phyloP scores from a whole-genome alignment of 129 eudicot species.

The Sambucus nigra region DNA sequence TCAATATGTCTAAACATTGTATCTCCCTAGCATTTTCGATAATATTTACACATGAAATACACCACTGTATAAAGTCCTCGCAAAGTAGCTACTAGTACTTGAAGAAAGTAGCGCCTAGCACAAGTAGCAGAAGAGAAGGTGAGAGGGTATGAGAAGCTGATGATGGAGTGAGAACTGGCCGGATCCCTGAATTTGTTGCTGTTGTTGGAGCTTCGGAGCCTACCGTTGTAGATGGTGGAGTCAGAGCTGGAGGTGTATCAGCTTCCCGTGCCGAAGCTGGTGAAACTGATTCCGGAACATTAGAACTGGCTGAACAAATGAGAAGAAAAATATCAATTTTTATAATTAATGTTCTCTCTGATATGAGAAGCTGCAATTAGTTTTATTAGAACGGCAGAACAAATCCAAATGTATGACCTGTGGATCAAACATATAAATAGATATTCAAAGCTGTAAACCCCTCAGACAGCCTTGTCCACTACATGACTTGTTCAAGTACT shows the following conservation, averaged over 20 bases:
- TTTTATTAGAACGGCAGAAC: too few species aligned
- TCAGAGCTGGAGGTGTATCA: constrained; percentile 33
- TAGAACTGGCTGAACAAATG: background rate
- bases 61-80: background rate
- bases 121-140: constrained; percentile 29
- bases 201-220: constrained; percentile 27
- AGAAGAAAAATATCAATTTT: too few species aligned
- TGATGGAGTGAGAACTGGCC: constrained; percentile 46
- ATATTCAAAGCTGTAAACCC: too few species aligned
- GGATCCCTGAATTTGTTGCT: constrained; percentile 36
- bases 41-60: background rate
- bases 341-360: too few species aligned
- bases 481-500: too few species aligned
- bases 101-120: constrained; percentile 27
- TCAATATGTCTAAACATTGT: too few species aligned
- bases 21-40: too few species aligned
- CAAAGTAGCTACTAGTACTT: constrained; percentile 15
- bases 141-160: constrained; percentile 35
- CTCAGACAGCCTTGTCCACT: too few species aligned
- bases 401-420: too few species aligned
- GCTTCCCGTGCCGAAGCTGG: constrained; percentile 45
- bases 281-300: constrained; percentile 26
- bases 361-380: too few species aligned
- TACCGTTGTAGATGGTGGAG: constrained; percentile 25
- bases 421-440: too few species aligned